Evolutionary conservation across 2,329 filamentous ascomycete species (phyloP), one percentile per base, ranked within the genome.

Genomic region (Coniella vitis): DNA sequence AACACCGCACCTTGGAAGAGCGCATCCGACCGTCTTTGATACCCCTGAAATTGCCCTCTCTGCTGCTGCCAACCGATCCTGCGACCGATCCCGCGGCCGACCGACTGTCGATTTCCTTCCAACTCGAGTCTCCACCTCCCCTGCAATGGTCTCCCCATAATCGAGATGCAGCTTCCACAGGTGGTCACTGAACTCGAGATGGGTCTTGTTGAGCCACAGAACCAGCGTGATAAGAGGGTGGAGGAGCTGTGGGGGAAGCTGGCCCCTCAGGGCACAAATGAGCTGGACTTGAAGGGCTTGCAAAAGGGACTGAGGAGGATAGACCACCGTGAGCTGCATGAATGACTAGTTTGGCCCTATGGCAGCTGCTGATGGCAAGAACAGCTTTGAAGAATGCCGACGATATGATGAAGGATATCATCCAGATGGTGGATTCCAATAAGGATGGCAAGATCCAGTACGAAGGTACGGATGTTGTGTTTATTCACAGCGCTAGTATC

Each of bases 391-490:
- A 96, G 73, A 93, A 96, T 75, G 93, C 93, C 63, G 87, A 95
- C 66, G 74, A 79, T 34, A 81, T 97, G 73, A 76, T 98, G 54
- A 78, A 81, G 62, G 83, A 86, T 61, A 86, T 97, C 50, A 78
- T 96, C 63, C 75, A 78, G 56, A 79, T 84, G 53, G 90, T 96
- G 55, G 93, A 98, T 63, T 86, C 61, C 50, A 90, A 90, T 63
- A 81, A 83, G 21, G 90, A 97, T 66, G 89, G 91, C 55, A 84
- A 83, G 61, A 97, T 98, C 59, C 86, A 94, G 67, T 96, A 88
- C 65, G 79, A 90, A 69, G 38, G 34, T 29, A 46, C 16, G 32
- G 7, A 8, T 35, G n/a, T 39, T 38, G 20, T 4, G 19, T 8
- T 9, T 7, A 1, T 4, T 4, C 34, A 19, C 2, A 12, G 14